Conservation (phyloP, 169 alveolate species). For the Eimeria acervulina region DNA sequence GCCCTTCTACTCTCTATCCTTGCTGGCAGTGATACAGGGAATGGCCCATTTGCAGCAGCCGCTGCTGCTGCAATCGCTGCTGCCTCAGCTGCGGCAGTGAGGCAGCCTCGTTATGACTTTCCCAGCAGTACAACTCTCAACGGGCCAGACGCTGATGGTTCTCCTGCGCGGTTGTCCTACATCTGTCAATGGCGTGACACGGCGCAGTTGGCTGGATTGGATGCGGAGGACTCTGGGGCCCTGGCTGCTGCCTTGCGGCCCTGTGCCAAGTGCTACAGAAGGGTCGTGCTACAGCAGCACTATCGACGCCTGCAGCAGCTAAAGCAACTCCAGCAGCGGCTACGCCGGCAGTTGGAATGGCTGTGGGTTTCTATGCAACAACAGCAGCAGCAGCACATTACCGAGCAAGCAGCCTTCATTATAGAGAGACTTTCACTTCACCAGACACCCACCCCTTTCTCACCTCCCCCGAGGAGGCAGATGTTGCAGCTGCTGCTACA, state of each 20-base stretch:
- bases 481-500: constrained; percentile 69
- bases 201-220: constrained; percentile 4
- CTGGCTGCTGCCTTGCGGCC: constrained; percentile 37
- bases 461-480: constrained; percentile 24
- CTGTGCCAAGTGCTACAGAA: constrained; percentile 49
- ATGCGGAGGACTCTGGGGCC: constrained; percentile 35
- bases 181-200: not conserved
- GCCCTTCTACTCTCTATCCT: constrained; percentile 11
- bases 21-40: not conserved
- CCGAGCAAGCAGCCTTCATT: constrained; percentile 37
- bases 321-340: constrained; percentile 26
- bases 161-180: not conserved
- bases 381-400: constrained; percentile 53
- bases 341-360: constrained; percentile 22
- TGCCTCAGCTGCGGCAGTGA: not conserved
- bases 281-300: constrained; percentile 31
- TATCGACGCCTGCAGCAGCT: constrained; percentile 46
- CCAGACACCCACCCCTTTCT: not conserved
- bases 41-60: constrained; percentile 16
- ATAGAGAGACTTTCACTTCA: constrained; percentile 33
- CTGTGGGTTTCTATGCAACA: not conserved
- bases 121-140: not conserved
- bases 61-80: constrained; percentile 11
- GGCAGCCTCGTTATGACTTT: not conserved
- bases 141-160: not conserved